Evolutionary conservation across 148 eudicot species (phyloP).

Genomic region (Rheum nobile): DNA sequence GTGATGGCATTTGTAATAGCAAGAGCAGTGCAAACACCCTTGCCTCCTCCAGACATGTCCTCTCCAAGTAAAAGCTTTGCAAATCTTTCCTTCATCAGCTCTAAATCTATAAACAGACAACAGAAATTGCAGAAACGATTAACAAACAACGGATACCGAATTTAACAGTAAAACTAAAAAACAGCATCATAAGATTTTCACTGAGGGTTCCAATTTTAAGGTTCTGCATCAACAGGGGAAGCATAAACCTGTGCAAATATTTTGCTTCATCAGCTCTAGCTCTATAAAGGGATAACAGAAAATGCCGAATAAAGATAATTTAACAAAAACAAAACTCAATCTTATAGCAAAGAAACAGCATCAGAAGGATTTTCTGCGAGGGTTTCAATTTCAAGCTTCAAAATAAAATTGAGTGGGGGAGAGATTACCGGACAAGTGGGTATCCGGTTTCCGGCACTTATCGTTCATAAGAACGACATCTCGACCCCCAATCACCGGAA

Average conservation of each 20-base stretch:
- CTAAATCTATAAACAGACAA: constrained; percentile 35
- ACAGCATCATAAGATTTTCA: background rate
- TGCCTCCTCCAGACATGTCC: constrained; percentile 99
- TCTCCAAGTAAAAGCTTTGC: constrained; percentile 91
- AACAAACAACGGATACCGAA: background rate
- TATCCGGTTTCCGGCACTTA: constrained; percentile 15
- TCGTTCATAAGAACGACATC: constrained; percentile 51
- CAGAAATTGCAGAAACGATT: background rate
- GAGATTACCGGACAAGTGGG: constrained; percentile 18
- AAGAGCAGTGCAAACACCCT: constrained; percentile 93
- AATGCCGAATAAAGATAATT: background rate
- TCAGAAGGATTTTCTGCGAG: too few species aligned
- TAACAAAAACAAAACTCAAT: background rate
- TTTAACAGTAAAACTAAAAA: background rate
- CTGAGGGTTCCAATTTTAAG: background rate
- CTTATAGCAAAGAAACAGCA: background rate
- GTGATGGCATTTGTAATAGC: constrained; percentile 96
- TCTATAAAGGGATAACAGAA: background rate
- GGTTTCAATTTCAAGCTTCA: too few species aligned
- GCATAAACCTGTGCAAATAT: background rate
- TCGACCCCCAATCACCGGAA: constrained; percentile 36
- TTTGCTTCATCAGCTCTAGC: background rate
- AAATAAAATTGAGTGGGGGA: too few species aligned
- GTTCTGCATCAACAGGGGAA: too few species aligned
- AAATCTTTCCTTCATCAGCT: constrained; percentile 96